Conservation (phyloP, 768 basidiomycete genomes). For the Serpula lacrymans region DNA sequence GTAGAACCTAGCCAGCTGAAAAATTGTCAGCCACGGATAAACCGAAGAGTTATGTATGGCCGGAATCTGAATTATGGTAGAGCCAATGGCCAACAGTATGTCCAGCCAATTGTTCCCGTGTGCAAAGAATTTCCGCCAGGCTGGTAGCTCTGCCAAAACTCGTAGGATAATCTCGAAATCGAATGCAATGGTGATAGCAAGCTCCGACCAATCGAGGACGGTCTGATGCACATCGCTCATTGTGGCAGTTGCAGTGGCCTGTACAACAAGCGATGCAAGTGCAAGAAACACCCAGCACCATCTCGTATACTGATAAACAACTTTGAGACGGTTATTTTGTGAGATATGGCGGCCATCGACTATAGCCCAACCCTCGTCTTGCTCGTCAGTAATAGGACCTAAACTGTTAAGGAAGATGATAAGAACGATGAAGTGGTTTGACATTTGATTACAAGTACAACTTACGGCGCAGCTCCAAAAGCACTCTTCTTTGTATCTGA, state of each 20-base stretch:
- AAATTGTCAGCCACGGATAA: constrained; percentile 89
- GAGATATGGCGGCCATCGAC: constrained; percentile 41
- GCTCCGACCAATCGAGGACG: constrained; percentile 62
- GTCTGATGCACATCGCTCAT: constrained; percentile 42
- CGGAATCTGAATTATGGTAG: constrained; percentile 84
- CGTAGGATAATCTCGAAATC: constrained; percentile 86
- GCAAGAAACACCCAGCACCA: constrained; percentile 79
- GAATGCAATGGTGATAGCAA: constrained; percentile 77
- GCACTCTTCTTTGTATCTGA: constrained; percentile 86
- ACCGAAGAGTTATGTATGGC: constrained; percentile 55
- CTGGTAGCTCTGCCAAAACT: constrained; percentile 65
- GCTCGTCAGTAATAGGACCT: constrained; percentile 44
- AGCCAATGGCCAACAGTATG: constrained; percentile 66
- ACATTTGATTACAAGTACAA: background rate
- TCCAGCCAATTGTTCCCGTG: constrained; percentile 69
- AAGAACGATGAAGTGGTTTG: constrained; percentile 1
- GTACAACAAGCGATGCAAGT: constrained; percentile 64
- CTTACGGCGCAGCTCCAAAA: constrained; percentile 66
- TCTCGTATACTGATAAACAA: constrained; percentile 53
- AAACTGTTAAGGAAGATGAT: constrained; percentile 25
- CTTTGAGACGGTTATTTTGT: constrained; percentile 47
- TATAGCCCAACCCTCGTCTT: constrained; percentile 60
- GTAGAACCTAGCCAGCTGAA: constrained; percentile 87
- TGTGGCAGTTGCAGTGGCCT: constrained; percentile 62
- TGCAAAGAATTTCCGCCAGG: constrained; percentile 78